phyloP scores from a whole-genome alignment of 2,329 filamentous ascomycete genomes.

The Sclerotinia minor region DNA sequence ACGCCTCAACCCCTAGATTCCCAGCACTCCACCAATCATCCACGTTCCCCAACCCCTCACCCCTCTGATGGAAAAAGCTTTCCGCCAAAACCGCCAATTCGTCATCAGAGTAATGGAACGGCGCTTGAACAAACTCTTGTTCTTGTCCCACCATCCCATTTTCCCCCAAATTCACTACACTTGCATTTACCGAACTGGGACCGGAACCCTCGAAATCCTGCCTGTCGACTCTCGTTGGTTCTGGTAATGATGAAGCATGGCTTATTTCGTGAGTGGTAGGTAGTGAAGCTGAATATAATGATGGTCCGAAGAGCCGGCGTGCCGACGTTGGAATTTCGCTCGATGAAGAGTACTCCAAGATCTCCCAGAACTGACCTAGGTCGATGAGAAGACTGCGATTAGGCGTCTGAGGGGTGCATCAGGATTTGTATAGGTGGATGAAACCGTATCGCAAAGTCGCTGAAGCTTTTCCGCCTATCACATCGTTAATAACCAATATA shows the following conservation, averaged over 20 bases:
- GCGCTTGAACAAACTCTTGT: slow-evolving; percentile 1
- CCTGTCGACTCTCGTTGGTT: slow-evolving; percentile 45
- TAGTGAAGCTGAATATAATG: slow-evolving; percentile 41
- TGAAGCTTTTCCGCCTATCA: slow-evolving; percentile 47
- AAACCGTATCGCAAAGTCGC: slow-evolving; percentile 47
- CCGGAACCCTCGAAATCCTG: slow-evolving; percentile 29
- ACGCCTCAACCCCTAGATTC: slow-evolving; percentile 1
- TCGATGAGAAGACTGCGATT: slow-evolving; percentile 47
- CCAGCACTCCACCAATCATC: slow-evolving; percentile 33
- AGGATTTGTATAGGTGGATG: slow-evolving; percentile 45
- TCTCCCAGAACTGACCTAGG: slow-evolving; percentile 50
- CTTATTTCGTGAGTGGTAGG: slow-evolving; percentile 44
- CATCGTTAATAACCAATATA: background rate
- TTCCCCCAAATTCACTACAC: slow-evolving; percentile 16
- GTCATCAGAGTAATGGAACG: slow-evolving; percentile 42
- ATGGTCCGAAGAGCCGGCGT: slow-evolving; percentile 46
- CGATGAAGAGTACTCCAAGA: slow-evolving; percentile 49
- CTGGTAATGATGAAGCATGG: slow-evolving; percentile 47
- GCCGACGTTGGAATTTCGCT: slow-evolving; percentile 43
- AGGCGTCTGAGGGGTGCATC: slow-evolving; percentile 38
- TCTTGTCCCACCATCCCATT: slow-evolving; percentile 28
- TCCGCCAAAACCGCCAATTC: slow-evolving; percentile 50
- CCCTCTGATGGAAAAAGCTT: slow-evolving; percentile 50
- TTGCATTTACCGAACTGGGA: slow-evolving; percentile 35
- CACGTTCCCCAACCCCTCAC: slow-evolving; percentile 24